Percentiles rank a stretch among this genome's conserved stretches.
Evolutionary conservation across 2,329 filamentous ascomycete genomes (phyloP).

Genomic region (Dothiorella sarmentorum): DNA sequence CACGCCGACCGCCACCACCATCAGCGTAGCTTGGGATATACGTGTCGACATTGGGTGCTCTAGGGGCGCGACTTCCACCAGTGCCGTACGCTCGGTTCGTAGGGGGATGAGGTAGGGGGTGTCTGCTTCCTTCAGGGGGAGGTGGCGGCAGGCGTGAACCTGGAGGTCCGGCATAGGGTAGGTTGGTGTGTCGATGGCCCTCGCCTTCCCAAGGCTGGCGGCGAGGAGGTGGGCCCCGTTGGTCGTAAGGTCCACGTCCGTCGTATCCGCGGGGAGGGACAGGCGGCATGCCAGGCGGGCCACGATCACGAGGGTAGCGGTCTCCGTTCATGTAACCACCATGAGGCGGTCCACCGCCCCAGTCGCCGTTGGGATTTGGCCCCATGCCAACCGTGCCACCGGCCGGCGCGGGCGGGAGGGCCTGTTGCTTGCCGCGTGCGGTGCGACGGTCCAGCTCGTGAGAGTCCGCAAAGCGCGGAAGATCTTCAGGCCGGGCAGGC

Average conservation of each 20-base stretch:
- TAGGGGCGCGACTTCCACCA: conserved; percentile 22
- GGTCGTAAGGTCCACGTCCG: conserved; percentile 28
- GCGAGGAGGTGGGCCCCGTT: conserved; percentile 29
- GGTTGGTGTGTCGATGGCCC: conserved; percentile 10
- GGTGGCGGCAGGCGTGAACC: conserved; percentile 29
- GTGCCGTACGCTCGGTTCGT: conserved; percentile 21
- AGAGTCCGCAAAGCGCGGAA: conserved; percentile 90
- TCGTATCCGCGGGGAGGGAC: conserved; percentile 27
- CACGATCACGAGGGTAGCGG: conserved; percentile 35
- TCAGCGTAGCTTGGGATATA: conserved; percentile 45
- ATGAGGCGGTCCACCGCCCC: conserved; percentile 39
- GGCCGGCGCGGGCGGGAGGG: conserved; percentile 83
- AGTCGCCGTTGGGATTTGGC: conserved; percentile 52
- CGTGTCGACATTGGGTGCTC: conserved; percentile 34
- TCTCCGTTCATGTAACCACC: conserved; percentile 36
- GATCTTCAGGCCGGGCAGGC: conserved; percentile 76
- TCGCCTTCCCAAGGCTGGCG: conserved; percentile 27
- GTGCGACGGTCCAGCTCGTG: conserved; percentile 95
- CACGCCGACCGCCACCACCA: conserved; percentile 14
- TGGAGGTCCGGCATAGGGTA: conserved; percentile 17
- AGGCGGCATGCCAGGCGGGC: conserved; percentile 38
- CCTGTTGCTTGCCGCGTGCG: conserved; percentile 80
- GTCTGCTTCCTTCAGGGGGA: conserved; percentile 35
- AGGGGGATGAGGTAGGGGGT: conserved; percentile 34
- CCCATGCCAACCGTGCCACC: conserved; percentile 82